Percentiles rank a stretch among this genome's conserved stretches.
These are phyloP conservation scores for Neophaeococcomyces aloes DNA, from an alignment of 2,329 filamentous ascomycete genomes.

Conservation along the genomic window DNA sequence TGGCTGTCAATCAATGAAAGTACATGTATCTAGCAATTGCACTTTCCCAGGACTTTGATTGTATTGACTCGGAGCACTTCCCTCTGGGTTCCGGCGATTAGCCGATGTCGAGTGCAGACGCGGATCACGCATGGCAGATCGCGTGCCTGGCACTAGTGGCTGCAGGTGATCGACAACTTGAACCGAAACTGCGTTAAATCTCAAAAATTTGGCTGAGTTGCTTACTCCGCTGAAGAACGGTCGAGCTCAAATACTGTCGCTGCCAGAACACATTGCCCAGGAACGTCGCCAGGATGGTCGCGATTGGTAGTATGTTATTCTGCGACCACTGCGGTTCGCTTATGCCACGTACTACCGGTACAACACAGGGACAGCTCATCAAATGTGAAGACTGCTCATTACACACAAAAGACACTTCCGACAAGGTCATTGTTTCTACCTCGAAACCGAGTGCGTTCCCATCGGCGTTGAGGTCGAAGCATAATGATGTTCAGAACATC, in stretches of 20 bases:
- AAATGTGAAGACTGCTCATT: conserved; percentile 78
- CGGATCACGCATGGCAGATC: too few species aligned
- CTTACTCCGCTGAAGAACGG: too few species aligned
- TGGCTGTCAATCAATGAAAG: too few species aligned
- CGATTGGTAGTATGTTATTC: conserved; percentile 84
- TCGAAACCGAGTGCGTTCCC: conserved; percentile 90
- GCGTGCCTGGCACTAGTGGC: too few species aligned
- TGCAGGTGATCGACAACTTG: too few species aligned
- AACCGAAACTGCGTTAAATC: too few species aligned
- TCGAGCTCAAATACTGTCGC: not conserved
- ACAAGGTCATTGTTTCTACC: conserved; percentile 65
- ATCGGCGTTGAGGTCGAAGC: conserved; percentile 74
- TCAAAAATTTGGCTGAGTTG: too few species aligned
- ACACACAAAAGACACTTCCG: conserved; percentile 68
- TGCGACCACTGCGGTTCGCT: conserved; percentile 89
- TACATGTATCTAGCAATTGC: too few species aligned
- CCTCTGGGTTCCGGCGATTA: too few species aligned
- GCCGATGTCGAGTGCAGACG: too few species aligned
- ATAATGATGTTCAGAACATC: conserved; percentile 73
- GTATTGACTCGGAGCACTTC: not conserved
- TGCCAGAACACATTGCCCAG: not conserved
- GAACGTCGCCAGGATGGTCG: conserved; percentile 53
- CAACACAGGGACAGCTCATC: conserved; percentile 54
- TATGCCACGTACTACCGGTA: conserved; percentile 63
- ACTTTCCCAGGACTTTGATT: too few species aligned